A percentile compares a stretch with the other conserved stretches of the same genome.
Evolutionary conservation across 108 stramenopile species (phyloP).

Genomic region (Epipyxis sp.): DNA sequence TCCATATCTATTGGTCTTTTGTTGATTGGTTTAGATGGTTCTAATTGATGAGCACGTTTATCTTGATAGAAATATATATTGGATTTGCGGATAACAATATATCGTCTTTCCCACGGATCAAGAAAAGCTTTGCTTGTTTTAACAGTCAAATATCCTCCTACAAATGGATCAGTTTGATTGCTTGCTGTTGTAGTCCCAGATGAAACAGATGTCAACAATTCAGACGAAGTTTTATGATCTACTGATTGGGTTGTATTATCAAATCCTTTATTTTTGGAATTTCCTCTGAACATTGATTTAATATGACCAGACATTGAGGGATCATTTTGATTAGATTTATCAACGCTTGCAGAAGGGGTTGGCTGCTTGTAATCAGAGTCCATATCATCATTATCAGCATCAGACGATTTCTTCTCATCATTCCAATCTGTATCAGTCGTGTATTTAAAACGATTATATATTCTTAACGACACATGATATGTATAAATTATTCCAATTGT

Average conservation of each 20-base stretch:
- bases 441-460: constrained; percentile 30
- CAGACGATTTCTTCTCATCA: neutral
- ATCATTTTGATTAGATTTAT: neutral
- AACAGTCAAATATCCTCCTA: constrained; percentile 6
- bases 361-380: neutral
- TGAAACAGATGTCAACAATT: neutral
- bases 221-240: neutral
- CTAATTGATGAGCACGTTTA: neutral
- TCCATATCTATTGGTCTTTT: constrained; percentile 7
- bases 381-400: neutral
- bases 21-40: constrained; percentile 2
- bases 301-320: no score
- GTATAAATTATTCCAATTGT: neutral
- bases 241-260: neutral
- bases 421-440: neutral
- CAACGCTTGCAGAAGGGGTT: neutral
- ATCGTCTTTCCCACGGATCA: constrained; percentile 30
- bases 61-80: constrained; percentile 21
- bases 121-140: neutral
- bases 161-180: no score
- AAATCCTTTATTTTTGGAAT: neutral
- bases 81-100: neutral
- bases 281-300: no score
- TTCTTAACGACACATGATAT: constrained; percentile 9
- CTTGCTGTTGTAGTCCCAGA: no score